phyloP scores from a whole-genome alignment of 2,329 filamentous ascomycete genomes.

The Scytalidium lignicola region DNA sequence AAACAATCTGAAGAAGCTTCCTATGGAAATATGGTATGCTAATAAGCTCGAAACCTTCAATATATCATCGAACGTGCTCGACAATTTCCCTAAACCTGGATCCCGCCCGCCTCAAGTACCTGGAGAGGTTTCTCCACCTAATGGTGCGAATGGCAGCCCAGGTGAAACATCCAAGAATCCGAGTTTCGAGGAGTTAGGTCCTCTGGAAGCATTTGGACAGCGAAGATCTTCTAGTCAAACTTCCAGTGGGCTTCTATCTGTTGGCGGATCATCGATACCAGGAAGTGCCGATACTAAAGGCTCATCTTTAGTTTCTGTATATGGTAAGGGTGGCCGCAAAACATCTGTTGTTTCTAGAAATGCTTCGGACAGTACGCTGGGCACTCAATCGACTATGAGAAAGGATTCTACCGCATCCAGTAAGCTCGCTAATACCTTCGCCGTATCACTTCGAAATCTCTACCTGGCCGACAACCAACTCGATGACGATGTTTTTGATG shows the following conservation, averaged over 20 bases:
- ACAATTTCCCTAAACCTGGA: constrained; percentile 82
- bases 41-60: constrained; percentile 87
- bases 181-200: constrained; percentile 73
- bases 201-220: constrained; percentile 55
- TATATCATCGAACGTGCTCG: constrained; percentile 88
- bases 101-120: constrained; percentile 62
- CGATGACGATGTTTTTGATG: constrained; percentile 91
- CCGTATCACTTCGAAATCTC: constrained; percentile 75
- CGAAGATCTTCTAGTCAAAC: constrained; percentile 75
- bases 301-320: constrained; percentile 71
- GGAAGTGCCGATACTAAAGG: constrained; percentile 64
- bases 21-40: constrained; percentile 94
- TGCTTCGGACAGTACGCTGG: constrained; percentile 41
- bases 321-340: constrained; percentile 75
- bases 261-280: constrained; percentile 66
- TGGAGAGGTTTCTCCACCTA: constrained; percentile 36
- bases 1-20: constrained; percentile 86
- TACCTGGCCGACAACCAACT: constrained; percentile 91
- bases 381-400: constrained; percentile 49
- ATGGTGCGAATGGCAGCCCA: constrained; percentile 11
- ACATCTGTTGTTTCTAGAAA: constrained; percentile 74
- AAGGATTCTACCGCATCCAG: constrained; percentile 89
- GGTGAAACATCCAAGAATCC: constrained; percentile 50
- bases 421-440: constrained; percentile 79
- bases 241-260: constrained; percentile 69